phyloP scores from a whole-genome alignment of 2,329 filamentous ascomycete species.

The Ophiocordyceps polyrhachis-furcata region DNA sequence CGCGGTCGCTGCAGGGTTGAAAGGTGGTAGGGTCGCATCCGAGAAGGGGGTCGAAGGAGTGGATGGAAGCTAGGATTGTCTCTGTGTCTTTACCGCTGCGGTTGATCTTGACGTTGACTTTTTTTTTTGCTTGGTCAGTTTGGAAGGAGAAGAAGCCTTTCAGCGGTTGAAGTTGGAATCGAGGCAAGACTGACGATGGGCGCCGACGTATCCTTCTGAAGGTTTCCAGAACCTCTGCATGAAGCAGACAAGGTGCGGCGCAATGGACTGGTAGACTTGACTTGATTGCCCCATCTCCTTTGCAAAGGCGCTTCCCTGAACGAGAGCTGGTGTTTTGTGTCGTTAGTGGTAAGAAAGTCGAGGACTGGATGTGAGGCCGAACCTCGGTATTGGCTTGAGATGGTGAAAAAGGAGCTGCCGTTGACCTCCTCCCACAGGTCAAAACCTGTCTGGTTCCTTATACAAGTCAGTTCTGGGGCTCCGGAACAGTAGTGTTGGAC shows the following conservation, averaged over 20 bases:
- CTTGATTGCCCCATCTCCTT: conserved; percentile 41
- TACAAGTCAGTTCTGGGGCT: not conserved
- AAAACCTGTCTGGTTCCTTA: conserved; percentile 39
- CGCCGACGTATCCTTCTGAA: conserved; percentile 39
- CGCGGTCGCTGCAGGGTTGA: conserved; percentile 54
- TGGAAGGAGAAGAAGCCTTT: not conserved
- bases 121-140: not conserved
- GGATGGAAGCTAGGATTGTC: conserved; percentile 46
- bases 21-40: conserved; percentile 53
- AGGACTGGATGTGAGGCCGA: not conserved
- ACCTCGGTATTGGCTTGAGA: conserved; percentile 48
- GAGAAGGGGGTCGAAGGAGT: conserved; percentile 48
- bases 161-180: not conserved
- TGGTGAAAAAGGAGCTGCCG: conserved; percentile 65
- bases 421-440: conserved; percentile 74
- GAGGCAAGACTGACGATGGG: conserved; percentile 35
- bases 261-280: conserved; percentile 40
- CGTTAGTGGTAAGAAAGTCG: not conserved
- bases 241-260: conserved; percentile 55
- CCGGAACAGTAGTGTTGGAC: too few relatives aligned
- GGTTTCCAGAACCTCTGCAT: conserved; percentile 55
- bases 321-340: conserved; percentile 25
- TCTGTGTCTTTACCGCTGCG: conserved; percentile 56
- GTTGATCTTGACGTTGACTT: conserved; percentile 37
- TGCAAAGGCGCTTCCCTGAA: conserved; percentile 50